Conservation (phyloP, 1,139 yeast species). For the Spencermartinsiella ligniputridi region DNA sequence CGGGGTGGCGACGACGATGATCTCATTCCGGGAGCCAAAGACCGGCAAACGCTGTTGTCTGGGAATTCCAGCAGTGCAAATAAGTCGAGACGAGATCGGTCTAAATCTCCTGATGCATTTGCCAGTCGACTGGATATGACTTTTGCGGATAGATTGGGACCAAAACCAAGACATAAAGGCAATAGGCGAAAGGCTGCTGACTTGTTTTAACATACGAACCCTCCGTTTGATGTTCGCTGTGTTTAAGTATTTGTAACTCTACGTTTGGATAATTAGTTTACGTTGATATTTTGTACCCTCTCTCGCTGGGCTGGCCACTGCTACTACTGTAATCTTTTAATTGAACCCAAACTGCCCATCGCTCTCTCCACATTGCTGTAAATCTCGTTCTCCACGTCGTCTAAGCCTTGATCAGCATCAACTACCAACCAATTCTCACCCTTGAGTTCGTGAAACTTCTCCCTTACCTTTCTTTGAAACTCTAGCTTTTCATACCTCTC, state of each 20-base stretch:
- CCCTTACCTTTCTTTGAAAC: conserved; percentile 67
- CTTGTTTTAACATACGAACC: background rate
- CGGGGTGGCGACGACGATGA: background rate
- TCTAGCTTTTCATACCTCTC: conserved; percentile 79
- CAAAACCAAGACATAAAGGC: background rate
- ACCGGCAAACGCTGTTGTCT: background rate
- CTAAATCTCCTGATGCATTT: background rate
- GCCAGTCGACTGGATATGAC: background rate
- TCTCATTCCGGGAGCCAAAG: background rate
- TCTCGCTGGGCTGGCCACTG: too few species aligned
- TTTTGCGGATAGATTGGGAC: background rate
- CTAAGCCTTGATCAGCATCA: background rate
- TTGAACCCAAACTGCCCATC: background rate
- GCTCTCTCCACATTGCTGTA: background rate
- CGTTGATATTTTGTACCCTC: too few species aligned
- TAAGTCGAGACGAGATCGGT: background rate
- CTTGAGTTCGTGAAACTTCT: conserved; percentile 44
- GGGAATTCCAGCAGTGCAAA: background rate
- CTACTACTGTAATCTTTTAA: background rate
- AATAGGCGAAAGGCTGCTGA: background rate
- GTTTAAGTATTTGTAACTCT: too few species aligned
- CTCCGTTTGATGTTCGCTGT: background rate
- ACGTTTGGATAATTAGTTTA: too few species aligned
- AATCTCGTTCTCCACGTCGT: background rate
- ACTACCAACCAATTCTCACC: background rate